A percentile compares a stretch with the other conserved stretches of the same genome.
phyloP scores from a whole-genome alignment of 768 basidiomycete species.

The Suillus ampliporus region DNA sequence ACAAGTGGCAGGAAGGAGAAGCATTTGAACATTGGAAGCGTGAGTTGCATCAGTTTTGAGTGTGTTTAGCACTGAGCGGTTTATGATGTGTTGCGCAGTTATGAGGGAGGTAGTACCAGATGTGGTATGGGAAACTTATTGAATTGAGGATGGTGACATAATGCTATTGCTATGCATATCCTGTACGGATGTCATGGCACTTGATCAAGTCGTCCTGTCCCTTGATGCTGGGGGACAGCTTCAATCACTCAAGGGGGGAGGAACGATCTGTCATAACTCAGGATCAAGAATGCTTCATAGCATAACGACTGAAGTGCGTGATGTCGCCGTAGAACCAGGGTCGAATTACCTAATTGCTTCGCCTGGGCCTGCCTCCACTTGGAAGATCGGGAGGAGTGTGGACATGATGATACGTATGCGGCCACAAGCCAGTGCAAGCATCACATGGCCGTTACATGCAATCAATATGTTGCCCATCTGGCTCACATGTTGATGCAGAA shows the following conservation, averaged over 20 bases:
- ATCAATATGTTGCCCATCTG: background rate
- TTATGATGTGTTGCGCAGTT: constrained; percentile 47
- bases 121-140: constrained; percentile 81
- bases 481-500: background rate
- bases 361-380: background rate
- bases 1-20: constrained; percentile 66
- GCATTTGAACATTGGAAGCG: constrained; percentile 79
- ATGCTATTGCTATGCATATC: background rate
- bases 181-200: background rate
- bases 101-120: constrained; percentile 82
- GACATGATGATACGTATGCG: background rate
- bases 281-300: background rate
- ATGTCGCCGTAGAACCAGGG: background rate
- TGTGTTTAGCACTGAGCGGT: background rate
- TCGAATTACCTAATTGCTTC: background rate
- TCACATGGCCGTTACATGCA: background rate
- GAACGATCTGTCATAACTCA: background rate
- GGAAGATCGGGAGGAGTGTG: background rate
- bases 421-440: background rate
- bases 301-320: no score
- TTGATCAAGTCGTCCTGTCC: background rate
- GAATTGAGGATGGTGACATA: constrained; percentile 46
- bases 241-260: background rate
- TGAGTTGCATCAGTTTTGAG: constrained; percentile 41
- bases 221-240: background rate